phyloP scores from a whole-genome alignment of 148 eudicot genomes.

The Rheum nobile region DNA sequence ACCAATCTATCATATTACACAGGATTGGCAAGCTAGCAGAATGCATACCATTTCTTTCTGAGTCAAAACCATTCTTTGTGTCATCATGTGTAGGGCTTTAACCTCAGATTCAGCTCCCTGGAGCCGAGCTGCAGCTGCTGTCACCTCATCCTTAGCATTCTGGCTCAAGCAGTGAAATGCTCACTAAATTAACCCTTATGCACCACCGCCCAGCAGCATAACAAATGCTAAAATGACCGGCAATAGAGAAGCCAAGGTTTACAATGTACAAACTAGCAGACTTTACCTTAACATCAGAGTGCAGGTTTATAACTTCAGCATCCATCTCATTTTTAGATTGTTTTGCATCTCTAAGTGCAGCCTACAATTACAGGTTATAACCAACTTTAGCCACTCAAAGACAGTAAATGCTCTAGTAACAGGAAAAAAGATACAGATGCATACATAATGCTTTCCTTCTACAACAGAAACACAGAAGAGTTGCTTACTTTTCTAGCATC shows the following conservation, averaged over 20 bases:
- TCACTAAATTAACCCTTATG: constrained; percentile 10
- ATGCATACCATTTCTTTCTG: constrained; percentile 71
- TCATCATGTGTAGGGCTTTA: constrained; percentile 61
- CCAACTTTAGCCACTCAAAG: neutral
- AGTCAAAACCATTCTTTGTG: constrained; percentile 78
- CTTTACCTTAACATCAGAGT: constrained; percentile 50
- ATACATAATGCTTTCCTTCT: neutral
- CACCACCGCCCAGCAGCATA: constrained; percentile 11
- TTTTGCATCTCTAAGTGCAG: constrained; percentile 75
- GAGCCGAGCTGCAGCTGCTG: constrained; percentile 47
- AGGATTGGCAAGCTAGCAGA: neutral
- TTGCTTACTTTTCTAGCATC: neutral
- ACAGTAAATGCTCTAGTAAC: constrained; percentile 2
- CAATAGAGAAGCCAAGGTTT: neutral
- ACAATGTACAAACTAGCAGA: neutral
- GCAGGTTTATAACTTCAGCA: constrained; percentile 47
- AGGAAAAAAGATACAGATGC: neutral
- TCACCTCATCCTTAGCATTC: constrained; percentile 56
- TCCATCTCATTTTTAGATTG: constrained; percentile 45
- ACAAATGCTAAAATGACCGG: constrained; percentile 3
- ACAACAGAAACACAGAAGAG: neutral
- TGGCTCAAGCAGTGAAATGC: constrained; percentile 18
- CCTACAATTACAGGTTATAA: constrained; percentile 41
- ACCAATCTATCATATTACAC: neutral
- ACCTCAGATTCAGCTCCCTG: constrained; percentile 62